These are phyloP conservation scores for Choanephora cucurbitarum DNA, from an alignment of 371 early-diverging fungal species.

Conservation along the genomic window DNA sequence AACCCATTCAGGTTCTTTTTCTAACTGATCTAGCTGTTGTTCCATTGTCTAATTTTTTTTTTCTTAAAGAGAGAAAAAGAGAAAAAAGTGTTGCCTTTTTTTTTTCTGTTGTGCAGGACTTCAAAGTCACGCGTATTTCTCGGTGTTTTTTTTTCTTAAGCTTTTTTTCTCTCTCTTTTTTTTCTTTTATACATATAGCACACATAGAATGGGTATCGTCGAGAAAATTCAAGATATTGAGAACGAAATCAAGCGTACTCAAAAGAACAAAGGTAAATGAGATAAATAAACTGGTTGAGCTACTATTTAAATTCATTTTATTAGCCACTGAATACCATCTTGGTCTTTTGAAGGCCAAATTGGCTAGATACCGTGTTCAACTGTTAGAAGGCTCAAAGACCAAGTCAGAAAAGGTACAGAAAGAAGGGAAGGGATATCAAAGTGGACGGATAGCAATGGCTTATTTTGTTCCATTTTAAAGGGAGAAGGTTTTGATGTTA, in stretches of 20 bases:
- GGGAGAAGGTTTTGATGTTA: conserved; percentile 98
- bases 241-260: conserved; percentile 84
- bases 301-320: neutral
- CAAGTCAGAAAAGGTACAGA: conserved; percentile 82
- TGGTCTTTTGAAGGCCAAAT: conserved; percentile 95
- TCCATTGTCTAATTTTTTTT: neutral
- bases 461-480: too few species aligned
- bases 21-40: conserved; percentile 6
- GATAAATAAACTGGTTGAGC: neutral
- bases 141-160: neutral
- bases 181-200: neutral
- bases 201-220: conserved; percentile 79
- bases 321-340: conserved; percentile 95
- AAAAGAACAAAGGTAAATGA: conserved; percentile 84
- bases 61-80: neutral
- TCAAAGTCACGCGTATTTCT: neutral
- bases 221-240: conserved; percentile 93
- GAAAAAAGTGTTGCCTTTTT: too few species aligned
- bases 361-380: conserved; percentile 94
- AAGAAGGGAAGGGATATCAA: neutral
- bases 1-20: conserved; percentile 23
- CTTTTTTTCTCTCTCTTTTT: neutral
- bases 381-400: conserved; percentile 85
- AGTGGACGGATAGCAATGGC: too few species aligned
- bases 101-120: too few species aligned